Base-by-base conservation (phyloP, 2,329 filamentous ascomycete genomes). In the Dothistroma pini region DNA sequence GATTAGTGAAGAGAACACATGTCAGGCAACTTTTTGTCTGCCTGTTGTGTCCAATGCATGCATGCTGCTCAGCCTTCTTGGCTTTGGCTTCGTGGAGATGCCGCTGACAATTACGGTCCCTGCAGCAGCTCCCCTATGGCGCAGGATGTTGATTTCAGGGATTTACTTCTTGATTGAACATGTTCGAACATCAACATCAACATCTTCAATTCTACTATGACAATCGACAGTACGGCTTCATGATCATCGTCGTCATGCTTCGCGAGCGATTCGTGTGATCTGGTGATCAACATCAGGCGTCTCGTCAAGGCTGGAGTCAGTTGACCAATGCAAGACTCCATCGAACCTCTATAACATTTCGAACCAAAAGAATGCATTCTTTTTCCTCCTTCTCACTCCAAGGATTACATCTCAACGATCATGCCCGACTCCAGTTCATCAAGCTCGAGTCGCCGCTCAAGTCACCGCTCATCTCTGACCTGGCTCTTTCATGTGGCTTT, bases 401-500 rank as follows among this genome's bases (percentile, higher is more conserved):
- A 14, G 11, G 4, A 38, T 38, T 16, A 4, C 35, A 11, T 16
- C 35, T 38, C 35, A 38, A 11, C 16, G 16, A 38, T 16, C 35
- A 38, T 4, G 11, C 35, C 16, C 35, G 25, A 29, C 25, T 16
- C 6, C 35, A 38, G 5, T 9, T 4, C 35, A 38, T 14, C 4
- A 12, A 3, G 16, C 16, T 44, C 41, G 9, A 16, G 8, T 8
- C 41, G 41, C 41, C 14, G 41, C n/a, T 44, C 14, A 16, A 54
- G 11, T 16, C 9, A 35, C 12, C 38, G 41, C 16, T n/a, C 8
- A 19, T 44, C 14, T 19, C 10, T 6, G 68, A 92, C 78, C 72
- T 92, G 89, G 32, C 81, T 85, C 72, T 85, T 86, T 60, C 83
- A 83, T 4, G 87, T 83, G 1, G 86, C 87, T 64, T 81, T 76